Conservation (phyloP, 2,329 filamentous ascomycete genomes). For the Pseudogymnoascus sp. region DNA sequence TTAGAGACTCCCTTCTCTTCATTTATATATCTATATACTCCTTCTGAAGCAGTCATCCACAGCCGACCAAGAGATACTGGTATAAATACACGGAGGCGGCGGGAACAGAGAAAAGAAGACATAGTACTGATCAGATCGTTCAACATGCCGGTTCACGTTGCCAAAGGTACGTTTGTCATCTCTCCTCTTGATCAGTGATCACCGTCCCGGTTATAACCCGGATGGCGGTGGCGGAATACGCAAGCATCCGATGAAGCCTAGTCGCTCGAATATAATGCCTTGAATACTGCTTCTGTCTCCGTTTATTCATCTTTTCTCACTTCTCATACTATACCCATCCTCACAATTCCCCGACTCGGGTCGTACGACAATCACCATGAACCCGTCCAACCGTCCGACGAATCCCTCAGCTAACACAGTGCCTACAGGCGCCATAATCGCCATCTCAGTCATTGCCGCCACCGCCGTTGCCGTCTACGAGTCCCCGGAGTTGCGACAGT, state of each 20-base stretch:
- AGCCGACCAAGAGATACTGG: not conserved
- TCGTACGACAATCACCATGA: slow-evolving; percentile 13
- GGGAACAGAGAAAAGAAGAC: not conserved
- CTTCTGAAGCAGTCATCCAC: not conserved
- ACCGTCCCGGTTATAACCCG: not conserved
- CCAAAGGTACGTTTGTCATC: slow-evolving; percentile 10
- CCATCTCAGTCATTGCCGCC: slow-evolving; percentile 26
- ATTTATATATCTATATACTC: not conserved
- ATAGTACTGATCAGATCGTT: not conserved
- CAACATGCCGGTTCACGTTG: slow-evolving; percentile 10
- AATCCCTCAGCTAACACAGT: slow-evolving; percentile 10
- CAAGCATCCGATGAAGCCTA: not conserved
- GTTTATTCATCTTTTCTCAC: slow-evolving; percentile 10
- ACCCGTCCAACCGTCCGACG: slow-evolving; percentile 28
- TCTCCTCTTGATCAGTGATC: not conserved
- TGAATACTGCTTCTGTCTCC: not conserved
- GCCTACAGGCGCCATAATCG: slow-evolving; percentile 29
- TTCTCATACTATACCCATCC: slow-evolving; percentile 1
- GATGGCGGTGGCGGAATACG: not conserved
- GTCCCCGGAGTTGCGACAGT: slow-evolving; percentile 54
- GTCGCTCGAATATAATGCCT: not conserved
- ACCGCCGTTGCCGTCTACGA: slow-evolving; percentile 46
- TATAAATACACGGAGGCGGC: not conserved
- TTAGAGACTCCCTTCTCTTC: not conserved
- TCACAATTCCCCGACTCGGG: not conserved